Evolutionary conservation across 768 basidiomycete genomes (phyloP).

Genomic region (Macrolepiota dolichaula): DNA sequence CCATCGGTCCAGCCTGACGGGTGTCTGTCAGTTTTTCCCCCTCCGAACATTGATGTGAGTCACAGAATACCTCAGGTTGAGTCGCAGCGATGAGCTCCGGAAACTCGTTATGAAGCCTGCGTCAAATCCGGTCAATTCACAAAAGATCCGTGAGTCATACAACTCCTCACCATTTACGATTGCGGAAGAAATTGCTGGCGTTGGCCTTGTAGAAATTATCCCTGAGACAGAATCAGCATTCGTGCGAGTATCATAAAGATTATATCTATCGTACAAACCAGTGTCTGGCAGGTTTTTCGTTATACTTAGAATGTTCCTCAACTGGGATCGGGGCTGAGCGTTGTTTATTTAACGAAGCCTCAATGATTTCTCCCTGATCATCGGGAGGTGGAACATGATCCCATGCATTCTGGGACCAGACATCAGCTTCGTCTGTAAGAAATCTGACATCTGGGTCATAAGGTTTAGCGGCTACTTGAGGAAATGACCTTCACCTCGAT

Average conservation of each 20-base stretch:
- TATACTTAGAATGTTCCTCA: conserved; percentile 67
- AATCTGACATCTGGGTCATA: conserved; percentile 41
- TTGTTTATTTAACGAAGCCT: conserved; percentile 68
- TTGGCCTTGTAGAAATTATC: conserved; percentile 92
- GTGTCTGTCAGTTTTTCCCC: conserved; percentile 12
- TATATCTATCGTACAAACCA: conserved; percentile 43
- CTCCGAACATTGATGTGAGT: background rate
- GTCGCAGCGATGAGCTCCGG: conserved; percentile 78
- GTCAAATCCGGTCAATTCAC: conserved; percentile 12
- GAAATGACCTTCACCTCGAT: conserved; percentile 44
- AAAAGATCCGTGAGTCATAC: conserved; percentile 8
- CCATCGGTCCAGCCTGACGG: conserved; percentile 68
- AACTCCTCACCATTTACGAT: conserved; percentile 73
- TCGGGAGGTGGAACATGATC: conserved; percentile 83
- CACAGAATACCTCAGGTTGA: conserved; percentile 49
- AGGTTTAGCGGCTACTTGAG: background rate
- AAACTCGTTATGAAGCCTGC: conserved; percentile 91
- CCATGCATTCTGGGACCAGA: conserved; percentile 90
- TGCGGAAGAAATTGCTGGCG: conserved; percentile 86
- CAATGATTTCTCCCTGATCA: conserved; percentile 75
- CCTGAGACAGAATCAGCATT: conserved; percentile 46
- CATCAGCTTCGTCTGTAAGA: conserved; percentile 63
- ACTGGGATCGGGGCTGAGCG: conserved; percentile 68
- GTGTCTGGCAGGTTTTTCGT: conserved; percentile 67
- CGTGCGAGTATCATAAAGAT: background rate